These are phyloP conservation scores for Cyclanthera cordifolia DNA, from an alignment of 306 rosid genomes.

Conservation along the genomic window DNA sequence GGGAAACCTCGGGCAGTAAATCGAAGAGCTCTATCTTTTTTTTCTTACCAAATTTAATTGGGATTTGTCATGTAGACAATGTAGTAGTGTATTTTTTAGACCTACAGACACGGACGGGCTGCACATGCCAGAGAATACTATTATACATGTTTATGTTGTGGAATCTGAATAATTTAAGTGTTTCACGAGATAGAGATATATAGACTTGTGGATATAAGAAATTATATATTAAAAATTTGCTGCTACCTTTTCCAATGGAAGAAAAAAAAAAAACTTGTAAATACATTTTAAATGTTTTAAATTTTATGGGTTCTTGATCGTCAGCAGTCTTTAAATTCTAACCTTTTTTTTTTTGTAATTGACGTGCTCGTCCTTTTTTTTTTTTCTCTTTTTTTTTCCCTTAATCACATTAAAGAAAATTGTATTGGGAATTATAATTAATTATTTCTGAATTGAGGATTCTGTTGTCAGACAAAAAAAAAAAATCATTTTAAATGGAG, in stretches of 20 bases:
- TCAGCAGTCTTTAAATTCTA: neutral
- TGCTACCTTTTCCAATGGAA: too few relatives aligned
- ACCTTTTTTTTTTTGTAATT: neutral
- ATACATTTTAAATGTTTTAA: conserved; percentile 13
- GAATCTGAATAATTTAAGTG: conserved; percentile 28
- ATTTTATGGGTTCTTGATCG: neutral
- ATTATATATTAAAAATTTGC: conserved; percentile 10
- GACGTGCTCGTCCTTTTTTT: neutral
- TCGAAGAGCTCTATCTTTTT: neutral
- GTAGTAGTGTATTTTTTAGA: conserved; percentile 23
- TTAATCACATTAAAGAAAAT: too few relatives aligned
- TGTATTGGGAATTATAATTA: too few relatives aligned
- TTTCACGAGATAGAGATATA: conserved; percentile 23
- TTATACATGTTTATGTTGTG: conserved; percentile 27
- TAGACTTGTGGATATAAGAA: conserved; percentile 26
- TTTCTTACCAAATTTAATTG: conserved; percentile 12
- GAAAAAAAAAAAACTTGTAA: neutral
- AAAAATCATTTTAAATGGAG: too few relatives aligned
- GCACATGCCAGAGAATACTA: conserved; percentile 17
- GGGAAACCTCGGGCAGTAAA: conserved; percentile 42
- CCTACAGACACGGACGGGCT: conserved; percentile 14
- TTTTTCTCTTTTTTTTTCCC: too few relatives aligned
- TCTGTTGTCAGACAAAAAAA: too few relatives aligned
- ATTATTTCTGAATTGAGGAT: too few relatives aligned
- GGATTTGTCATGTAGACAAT: conserved; percentile 14